Base-by-base conservation (phyloP, 306 rosid genomes). In the Sesbania bispinosa region DNA sequence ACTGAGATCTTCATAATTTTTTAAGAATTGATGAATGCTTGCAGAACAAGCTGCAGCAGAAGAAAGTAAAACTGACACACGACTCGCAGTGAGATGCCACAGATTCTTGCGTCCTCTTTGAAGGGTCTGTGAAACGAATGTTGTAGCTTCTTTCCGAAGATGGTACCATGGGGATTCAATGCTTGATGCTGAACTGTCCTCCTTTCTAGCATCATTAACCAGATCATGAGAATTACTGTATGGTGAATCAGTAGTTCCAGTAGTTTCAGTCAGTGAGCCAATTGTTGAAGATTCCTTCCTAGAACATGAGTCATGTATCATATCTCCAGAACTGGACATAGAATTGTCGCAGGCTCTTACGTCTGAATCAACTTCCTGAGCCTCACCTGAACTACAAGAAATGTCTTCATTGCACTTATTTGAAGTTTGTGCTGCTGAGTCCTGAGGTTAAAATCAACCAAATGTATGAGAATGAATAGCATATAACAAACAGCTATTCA, bases 111-210 rank as follows among this genome's bases (percentile, higher is more conserved):
- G 86, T 23, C 97, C 97, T 78, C 93, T 85, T 80, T 82, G 93
- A 81, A 95, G 96, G 67, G 92, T 92, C 80, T 91, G 93, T 65
- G 99, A 91, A 82, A 92, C 93, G 83, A 84, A 82, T 54, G 71
- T 67, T 19, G 86, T 91, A 57, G 97, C 96, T 88, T 91, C 99
- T 86, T 88, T 86, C 30, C 97, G 84, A 62, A 95, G 84, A 65
- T 91, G 85, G 83, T 95, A 95, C 99, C 97, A 92, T 11, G 99
- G 96, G 73, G 96, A 91, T 69, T 92, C 93, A 74, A 86, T 83
- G 83, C 85, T 89, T 81, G 92, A 91, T 35, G 85, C 52, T 47
- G 81, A 65, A 75, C 55, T 76, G 60, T 84, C 85, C 72, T 88
- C 96, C 64, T 69, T 83, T 63, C 67, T 74, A 45, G 79, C 74